Base-by-base conservation (phyloP, 2,329 filamentous ascomycete species). In the Cladosporium colombiae region DNA sequence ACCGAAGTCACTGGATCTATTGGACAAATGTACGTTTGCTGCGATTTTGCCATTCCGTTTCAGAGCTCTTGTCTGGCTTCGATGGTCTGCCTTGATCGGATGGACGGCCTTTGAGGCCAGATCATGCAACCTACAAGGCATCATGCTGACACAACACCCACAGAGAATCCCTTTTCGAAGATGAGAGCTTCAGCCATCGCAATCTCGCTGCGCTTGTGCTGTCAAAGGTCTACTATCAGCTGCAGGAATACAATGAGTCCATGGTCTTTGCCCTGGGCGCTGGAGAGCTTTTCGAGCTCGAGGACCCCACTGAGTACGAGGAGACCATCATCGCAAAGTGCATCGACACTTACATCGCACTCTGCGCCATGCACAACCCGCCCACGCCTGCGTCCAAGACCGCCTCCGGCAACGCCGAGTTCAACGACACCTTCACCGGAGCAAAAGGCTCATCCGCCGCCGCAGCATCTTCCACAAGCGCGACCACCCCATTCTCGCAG, bases 261-360 rank as follows among this genome's bases (percentile, higher is more conserved):
- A 98, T 99, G 94, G 91, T 92, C 62, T 98, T 99, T 80, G 95
- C 95, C 69, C 87, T 99, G 55, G 93, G 93, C 66, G 93, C 95
- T 27, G 95, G 95, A 67, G 92, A 97, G 77, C 88, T 97, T 59
- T 97, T 99, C 84, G 92, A 96, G 82, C 87, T 98, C 70, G 91
- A 97, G 75, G 86, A 89, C 64, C 90, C 91, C 62, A 91, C 92
- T 79, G 95, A 99, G 82, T 99, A 97, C 76, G 95, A 99, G 80
- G 93, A 99, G 82, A 99, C 95, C 65, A 98, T 99, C 81, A 93
- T 98, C 78, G 86, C 94, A 67, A 97, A 96, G 85, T 99, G 95
- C 77, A 88, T 99, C 75, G 95, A 99, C 80, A 96, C 96, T 70
- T 99, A 97, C 82, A 97, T 99, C 75, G 89, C 92, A 67, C 85